Percentiles rank a stretch among this genome's conserved stretches.
phyloP scores from a whole-genome alignment of 1,139 yeast genomes.

The Blastobotrys aristatus region DNA sequence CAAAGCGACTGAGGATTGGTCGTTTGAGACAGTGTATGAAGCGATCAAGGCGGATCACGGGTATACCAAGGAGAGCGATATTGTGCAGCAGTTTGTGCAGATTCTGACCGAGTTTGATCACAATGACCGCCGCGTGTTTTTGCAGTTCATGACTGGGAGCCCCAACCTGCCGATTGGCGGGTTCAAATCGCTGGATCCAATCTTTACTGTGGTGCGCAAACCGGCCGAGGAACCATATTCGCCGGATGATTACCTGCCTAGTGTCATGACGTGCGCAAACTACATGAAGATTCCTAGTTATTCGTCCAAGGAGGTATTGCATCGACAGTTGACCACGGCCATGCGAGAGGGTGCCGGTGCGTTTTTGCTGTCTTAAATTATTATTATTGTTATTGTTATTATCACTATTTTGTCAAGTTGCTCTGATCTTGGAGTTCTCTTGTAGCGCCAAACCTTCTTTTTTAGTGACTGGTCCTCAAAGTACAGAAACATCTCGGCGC shows the following conservation, averaged over 20 bases:
- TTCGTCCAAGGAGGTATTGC: slow-evolving; percentile 56
- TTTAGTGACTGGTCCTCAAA: not conserved
- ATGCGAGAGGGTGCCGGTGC: slow-evolving; percentile 87
- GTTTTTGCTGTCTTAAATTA: slow-evolving; percentile 56
- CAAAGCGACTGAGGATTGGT: slow-evolving; percentile 84
- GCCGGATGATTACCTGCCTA: slow-evolving; percentile 86
- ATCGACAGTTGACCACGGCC: slow-evolving; percentile 57
- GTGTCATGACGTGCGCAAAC: slow-evolving; percentile 98
- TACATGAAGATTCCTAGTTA: slow-evolving; percentile 87
- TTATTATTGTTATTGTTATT: not conserved
- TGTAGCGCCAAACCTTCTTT: not conserved
- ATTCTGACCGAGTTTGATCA: slow-evolving; percentile 52
- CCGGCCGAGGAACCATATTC: slow-evolving; percentile 36
- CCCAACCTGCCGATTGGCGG: slow-evolving; percentile 95
- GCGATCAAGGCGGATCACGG: slow-evolving; percentile 89
- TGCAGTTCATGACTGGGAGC: slow-evolving; percentile 89
- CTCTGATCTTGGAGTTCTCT: not conserved
- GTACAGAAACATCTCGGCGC: not conserved
- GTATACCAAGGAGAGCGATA: slow-evolving; percentile 62
- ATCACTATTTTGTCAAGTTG: slow-evolving; percentile 1
- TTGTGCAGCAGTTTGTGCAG: slow-evolving; percentile 55
- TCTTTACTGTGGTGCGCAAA: slow-evolving; percentile 86
- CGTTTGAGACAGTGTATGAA: slow-evolving; percentile 47
- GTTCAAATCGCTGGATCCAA: slow-evolving; percentile 75
- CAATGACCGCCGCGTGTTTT: slow-evolving; percentile 61